phyloP scores from a whole-genome alignment of 176 grass and related monocot genomes.

The Themeda triandra region DNA sequence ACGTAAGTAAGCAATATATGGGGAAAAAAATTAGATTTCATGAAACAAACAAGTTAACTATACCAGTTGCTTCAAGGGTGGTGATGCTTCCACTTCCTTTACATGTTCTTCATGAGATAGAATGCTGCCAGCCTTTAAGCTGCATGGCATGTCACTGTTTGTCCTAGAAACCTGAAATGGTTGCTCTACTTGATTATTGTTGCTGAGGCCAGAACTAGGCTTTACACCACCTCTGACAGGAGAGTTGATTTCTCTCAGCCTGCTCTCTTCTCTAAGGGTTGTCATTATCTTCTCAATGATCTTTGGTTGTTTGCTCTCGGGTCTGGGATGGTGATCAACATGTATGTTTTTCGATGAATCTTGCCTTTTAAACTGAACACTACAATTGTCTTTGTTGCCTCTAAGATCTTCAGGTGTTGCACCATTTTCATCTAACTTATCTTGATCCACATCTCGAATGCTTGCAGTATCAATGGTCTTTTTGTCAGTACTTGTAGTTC shows the following conservation, averaged over 20 bases:
- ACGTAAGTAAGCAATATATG: conserved; percentile 12
- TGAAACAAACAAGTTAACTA: not conserved
- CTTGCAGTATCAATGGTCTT: conserved; percentile 26
- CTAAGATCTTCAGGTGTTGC: conserved; percentile 38
- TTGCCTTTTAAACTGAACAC: conserved; percentile 48
- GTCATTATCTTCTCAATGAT: conserved; percentile 77
- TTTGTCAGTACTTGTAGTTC: conserved; percentile 36
- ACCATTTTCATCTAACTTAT: conserved; percentile 18
- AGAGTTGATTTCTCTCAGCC: conserved; percentile 63
- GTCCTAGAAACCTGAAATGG: conserved; percentile 45
- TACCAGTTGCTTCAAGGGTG: conserved; percentile 75
- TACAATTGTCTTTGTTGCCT: conserved; percentile 34
- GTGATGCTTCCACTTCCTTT: conserved; percentile 48
- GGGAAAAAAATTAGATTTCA: not conserved
- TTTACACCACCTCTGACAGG: conserved; percentile 48
- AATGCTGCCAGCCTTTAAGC: conserved; percentile 52
- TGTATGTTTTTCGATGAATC: conserved; percentile 49
- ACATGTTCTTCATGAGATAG: conserved; percentile 40
- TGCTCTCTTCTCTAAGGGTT: conserved; percentile 69
- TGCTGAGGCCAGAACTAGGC: conserved; percentile 30
- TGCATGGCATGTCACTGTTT: conserved; percentile 25
- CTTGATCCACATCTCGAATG: conserved; percentile 31
- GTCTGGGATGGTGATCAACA: conserved; percentile 52
- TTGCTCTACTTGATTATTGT: conserved; percentile 49
- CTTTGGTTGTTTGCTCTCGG: conserved; percentile 72